Base-by-base conservation (phyloP, 176 grass and related monocot genomes). In the Eragrostis curvula region DNA sequence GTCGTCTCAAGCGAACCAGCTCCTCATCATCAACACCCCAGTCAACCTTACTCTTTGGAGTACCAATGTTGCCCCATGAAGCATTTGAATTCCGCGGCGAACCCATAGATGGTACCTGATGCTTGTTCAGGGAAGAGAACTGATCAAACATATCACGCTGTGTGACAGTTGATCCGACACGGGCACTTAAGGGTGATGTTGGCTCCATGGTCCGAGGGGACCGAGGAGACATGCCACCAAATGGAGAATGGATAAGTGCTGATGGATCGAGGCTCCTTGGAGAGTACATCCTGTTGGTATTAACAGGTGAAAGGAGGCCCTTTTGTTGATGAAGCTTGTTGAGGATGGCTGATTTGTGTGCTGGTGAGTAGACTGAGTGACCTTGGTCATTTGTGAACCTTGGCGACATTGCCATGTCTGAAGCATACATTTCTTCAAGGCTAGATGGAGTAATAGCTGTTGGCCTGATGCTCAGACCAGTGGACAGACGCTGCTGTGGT, bases 291-390 rank as follows among this genome's bases (percentile, higher is more conserved):
- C 75, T 91, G 53, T 86, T 91, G 18, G 94, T 97, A 75, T 97
- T 97, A 48, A 91, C 85, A 50, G 94, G 91, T 10, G 91, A 87
- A 24, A 93, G 70, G 30, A 97, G 91, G 16, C 86, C 82, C 79
- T 90, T 90, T 45, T 90, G 83, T 40, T 89, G 88, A 44, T 90
- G 73, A 61, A 90, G 32, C 52, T 91, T 93, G 70, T 92, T 97
- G 36, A 97, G 78, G 47, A 97, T 78, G 24, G 85, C 92, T 40
- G 90, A 86, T 65, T 94, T 94, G 84, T 97, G 95, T 17, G 90
- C 86, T 15, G 92, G 90, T 3, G 92, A 91, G 83, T 89, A 97
- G 18, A 89, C 57, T 16, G 67, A 36, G 49, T 88, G 88, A 70
- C 73, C 79, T 87, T 94, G 94, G 49, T 97, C 95, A 77, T 78